A percentile compares a stretch with the other conserved stretches of the same genome.
phyloP scores from a whole-genome alignment of 257 asterid species.

The Gentiana macrophylla region DNA sequence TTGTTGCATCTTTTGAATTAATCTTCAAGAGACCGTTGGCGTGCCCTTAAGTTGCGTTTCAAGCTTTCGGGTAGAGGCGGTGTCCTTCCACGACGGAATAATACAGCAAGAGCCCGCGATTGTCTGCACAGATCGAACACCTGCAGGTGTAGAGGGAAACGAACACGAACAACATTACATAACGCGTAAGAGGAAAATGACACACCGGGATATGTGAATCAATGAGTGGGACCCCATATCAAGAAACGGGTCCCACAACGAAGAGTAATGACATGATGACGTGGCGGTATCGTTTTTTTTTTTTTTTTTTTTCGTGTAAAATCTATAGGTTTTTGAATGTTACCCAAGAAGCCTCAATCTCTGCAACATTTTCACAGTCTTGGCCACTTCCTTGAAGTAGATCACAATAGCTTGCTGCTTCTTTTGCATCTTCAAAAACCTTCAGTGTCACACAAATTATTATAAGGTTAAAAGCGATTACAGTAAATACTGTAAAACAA shows the following conservation, averaged over 20 bases:
- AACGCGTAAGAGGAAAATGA: conserved; percentile 1
- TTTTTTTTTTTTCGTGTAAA: too few species aligned
- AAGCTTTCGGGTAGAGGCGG: conserved; percentile 82
- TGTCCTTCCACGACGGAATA: conserved; percentile 73
- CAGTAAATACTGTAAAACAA: too few species aligned
- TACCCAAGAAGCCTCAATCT: conserved; percentile 92
- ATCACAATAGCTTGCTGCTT: conserved; percentile 83
- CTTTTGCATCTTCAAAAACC: conserved; percentile 92
- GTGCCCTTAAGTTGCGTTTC: conserved; percentile 67
- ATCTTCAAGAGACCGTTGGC: conserved; percentile 84
- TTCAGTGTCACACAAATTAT: conserved; percentile 3
- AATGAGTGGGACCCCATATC: too few species aligned
- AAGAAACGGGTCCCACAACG: too few species aligned
- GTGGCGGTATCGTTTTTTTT: too few species aligned
- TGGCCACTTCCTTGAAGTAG: conserved; percentile 95
- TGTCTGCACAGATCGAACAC: conserved; percentile 82
- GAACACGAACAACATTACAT: conserved; percentile 1
- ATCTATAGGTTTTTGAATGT: conserved; percentile 16
- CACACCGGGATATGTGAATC: neutral
- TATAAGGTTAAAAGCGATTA: too few species aligned
- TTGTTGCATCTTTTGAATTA: conserved; percentile 25
- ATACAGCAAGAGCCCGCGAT: conserved; percentile 74
- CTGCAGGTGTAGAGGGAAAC: conserved; percentile 41
- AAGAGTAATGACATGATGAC: too few species aligned
- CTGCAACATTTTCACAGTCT: conserved; percentile 84